A percentile compares a stretch with the other conserved stretches of the same genome.
These are phyloP conservation scores for Medicago ruthenica DNA, from an alignment of 306 rosid species.

Conservation along the genomic window DNA sequence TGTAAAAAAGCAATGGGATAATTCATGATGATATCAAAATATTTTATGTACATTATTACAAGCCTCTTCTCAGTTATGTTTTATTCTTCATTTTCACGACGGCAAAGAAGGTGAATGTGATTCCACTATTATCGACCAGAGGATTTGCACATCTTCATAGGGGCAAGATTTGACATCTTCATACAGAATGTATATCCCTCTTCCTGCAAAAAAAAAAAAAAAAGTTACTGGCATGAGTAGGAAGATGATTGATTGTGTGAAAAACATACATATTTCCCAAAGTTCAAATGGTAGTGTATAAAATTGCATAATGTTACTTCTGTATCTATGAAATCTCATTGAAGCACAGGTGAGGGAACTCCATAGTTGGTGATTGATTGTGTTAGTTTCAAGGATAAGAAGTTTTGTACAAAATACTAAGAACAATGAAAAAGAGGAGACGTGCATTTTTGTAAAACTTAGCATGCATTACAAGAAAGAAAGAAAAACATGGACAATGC, in stretches of 20 bases:
- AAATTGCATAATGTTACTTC: background rate
- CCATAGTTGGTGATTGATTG: background rate
- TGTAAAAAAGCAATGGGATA: constrained; percentile 1
- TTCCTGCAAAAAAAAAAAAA: constrained; percentile 52
- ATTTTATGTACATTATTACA: constrained; percentile 38
- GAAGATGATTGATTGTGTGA: background rate
- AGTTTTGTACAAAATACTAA: background rate
- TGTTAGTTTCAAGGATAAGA: background rate
- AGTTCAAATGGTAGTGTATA: background rate
- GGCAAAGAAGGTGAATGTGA: constrained; percentile 64
- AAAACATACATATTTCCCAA: background rate
- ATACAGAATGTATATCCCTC: constrained; percentile 86
- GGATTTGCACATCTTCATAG: constrained; percentile 83
- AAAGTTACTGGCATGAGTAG: background rate
- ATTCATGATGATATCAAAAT: background rate
- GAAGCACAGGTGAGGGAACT: background rate
- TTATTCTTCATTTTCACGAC: constrained; percentile 50
- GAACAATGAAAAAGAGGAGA: background rate
- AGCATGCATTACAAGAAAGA: constrained; percentile 18
- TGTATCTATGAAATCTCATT: background rate
- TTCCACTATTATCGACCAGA: constrained; percentile 93
- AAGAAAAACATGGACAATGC: constrained; percentile 18
- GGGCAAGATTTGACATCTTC: constrained; percentile 95
- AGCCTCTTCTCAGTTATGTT: constrained; percentile 43
- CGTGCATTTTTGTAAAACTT: background rate